Percentiles rank a stretch among this genome's conserved stretches.
phyloP scores from a whole-genome alignment of 176 grass and related monocot genomes.

The Poa annua region DNA sequence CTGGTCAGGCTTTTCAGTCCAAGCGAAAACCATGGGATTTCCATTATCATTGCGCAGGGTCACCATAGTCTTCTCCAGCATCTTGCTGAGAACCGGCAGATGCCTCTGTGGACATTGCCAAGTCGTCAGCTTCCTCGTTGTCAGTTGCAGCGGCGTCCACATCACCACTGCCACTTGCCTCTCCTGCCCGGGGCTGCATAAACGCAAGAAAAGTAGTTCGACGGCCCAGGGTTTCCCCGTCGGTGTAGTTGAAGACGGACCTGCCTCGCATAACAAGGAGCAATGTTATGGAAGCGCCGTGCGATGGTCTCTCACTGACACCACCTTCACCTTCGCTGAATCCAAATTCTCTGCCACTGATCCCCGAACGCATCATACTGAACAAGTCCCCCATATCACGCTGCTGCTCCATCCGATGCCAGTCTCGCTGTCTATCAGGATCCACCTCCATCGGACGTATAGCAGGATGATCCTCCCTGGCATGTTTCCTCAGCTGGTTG shows the following conservation, averaged over 20 bases:
- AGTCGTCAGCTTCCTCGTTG: conserved; percentile 12
- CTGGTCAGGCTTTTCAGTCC: conserved; percentile 19
- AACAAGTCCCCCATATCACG: conserved; percentile 81
- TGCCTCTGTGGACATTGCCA: conserved; percentile 35
- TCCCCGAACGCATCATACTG: conserved; percentile 72
- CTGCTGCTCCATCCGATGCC: conserved; percentile 84
- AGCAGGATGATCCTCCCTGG: conserved; percentile 69
- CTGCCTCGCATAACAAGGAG: conserved; percentile 60
- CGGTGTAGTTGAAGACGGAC: conserved; percentile 27
- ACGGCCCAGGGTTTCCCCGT: conserved; percentile 23
- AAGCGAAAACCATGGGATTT: conserved; percentile 5
- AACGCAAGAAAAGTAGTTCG: conserved; percentile 43
- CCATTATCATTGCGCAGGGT: conserved; percentile 34
- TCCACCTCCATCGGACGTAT: conserved; percentile 74
- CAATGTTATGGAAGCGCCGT: conserved; percentile 55
- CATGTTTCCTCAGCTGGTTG: conserved; percentile 73
- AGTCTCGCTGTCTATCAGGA: conserved; percentile 69
- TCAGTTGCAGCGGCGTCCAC: background rate
- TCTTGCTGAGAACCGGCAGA: conserved; percentile 34
- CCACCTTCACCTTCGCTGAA: conserved; percentile 49
- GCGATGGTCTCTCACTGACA: conserved; percentile 17
- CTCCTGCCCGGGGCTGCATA: conserved; percentile 28
- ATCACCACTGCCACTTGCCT: conserved; percentile 8
- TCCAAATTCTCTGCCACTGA: conserved; percentile 43
- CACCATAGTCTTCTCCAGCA: conserved; percentile 26